These are phyloP conservation scores for Fusarium ambrosium DNA, from an alignment of 2,329 filamentous ascomycete genomes.

Conservation along the genomic window DNA sequence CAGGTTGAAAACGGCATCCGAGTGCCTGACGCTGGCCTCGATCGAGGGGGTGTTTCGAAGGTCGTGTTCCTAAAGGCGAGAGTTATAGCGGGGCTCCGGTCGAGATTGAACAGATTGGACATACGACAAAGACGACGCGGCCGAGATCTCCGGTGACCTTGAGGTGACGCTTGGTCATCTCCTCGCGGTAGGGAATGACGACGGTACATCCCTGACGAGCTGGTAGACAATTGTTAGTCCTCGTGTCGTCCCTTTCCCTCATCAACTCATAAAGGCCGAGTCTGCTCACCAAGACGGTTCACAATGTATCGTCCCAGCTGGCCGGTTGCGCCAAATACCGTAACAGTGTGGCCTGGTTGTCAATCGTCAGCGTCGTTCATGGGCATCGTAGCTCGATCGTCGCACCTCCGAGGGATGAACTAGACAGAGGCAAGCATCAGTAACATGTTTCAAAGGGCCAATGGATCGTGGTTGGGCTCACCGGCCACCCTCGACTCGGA, in stretches of 20 bases:
- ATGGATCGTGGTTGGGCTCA: slow-evolving; percentile 60
- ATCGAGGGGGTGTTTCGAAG: slow-evolving; percentile 94
- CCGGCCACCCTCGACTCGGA: slow-evolving; percentile 91
- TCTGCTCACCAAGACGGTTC: slow-evolving; percentile 80
- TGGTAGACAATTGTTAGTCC: slow-evolving; percentile 54
- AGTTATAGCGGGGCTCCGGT: slow-evolving; percentile 30
- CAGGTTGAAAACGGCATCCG: slow-evolving; percentile 97
- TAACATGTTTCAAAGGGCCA: slow-evolving; percentile 23
- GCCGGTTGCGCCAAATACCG: slow-evolving; percentile 97
- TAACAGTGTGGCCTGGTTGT: slow-evolving; percentile 86
- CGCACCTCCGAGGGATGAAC: slow-evolving; percentile 88
- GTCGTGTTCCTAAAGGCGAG: slow-evolving; percentile 81
- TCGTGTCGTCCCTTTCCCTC: background rate
- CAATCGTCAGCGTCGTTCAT: slow-evolving; percentile 46
- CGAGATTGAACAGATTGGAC: slow-evolving; percentile 38
- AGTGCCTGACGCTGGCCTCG: slow-evolving; percentile 96
- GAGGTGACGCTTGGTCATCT: slow-evolving; percentile 97
- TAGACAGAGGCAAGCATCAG: slow-evolving; percentile 59
- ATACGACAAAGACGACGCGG: slow-evolving; percentile 85
- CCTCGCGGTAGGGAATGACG: slow-evolving; percentile 92
- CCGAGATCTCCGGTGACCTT: slow-evolving; percentile 97
- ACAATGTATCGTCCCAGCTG: slow-evolving; percentile 98
- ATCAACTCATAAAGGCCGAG: background rate
- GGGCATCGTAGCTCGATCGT: slow-evolving; percentile 27
- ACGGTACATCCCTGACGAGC: slow-evolving; percentile 95